Evolutionary conservation across 345 rosid genomes (phyloP).

Genomic region (Conringia planisiliqua): DNA sequence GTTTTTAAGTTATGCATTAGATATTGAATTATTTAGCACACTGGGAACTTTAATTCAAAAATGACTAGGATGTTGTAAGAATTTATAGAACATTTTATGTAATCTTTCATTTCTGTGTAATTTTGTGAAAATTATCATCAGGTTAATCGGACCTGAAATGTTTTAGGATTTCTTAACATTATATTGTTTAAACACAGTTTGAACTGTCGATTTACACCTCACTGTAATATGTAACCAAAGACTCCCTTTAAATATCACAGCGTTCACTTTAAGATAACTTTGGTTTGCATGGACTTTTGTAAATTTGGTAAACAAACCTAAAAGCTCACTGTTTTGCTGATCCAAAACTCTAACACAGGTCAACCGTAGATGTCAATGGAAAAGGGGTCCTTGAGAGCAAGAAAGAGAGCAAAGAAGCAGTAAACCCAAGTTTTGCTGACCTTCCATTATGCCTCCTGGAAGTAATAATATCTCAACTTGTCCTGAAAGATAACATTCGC

Average conservation of each 20-base stretch:
- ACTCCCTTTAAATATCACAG: background rate
- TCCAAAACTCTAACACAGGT: background rate
- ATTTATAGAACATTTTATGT: background rate
- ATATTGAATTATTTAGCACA: background rate
- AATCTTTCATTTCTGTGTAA: background rate
- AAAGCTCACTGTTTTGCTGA: background rate
- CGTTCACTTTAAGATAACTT: background rate
- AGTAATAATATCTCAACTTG: slow-evolving; percentile 39
- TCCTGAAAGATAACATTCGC: slow-evolving; percentile 45
- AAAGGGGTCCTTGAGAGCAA: background rate
- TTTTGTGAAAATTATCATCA: too few relatives aligned
- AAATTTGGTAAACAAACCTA: background rate
- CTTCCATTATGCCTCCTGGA: slow-evolving; percentile 42
- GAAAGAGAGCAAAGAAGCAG: background rate
- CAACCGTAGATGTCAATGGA: slow-evolving; percentile 2
- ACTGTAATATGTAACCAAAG: background rate
- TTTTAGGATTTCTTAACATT: background rate
- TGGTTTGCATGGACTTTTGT: background rate
- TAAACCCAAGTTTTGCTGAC: slow-evolving; percentile 13
- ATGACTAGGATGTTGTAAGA: background rate
- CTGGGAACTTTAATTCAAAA: background rate
- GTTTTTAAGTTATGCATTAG: background rate
- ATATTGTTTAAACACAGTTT: background rate
- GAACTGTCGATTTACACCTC: too few relatives aligned
- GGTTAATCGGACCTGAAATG: background rate